These are phyloP conservation scores for Amanita jacksonii DNA, from an alignment of 768 basidiomycete species.

Conservation along the genomic window DNA sequence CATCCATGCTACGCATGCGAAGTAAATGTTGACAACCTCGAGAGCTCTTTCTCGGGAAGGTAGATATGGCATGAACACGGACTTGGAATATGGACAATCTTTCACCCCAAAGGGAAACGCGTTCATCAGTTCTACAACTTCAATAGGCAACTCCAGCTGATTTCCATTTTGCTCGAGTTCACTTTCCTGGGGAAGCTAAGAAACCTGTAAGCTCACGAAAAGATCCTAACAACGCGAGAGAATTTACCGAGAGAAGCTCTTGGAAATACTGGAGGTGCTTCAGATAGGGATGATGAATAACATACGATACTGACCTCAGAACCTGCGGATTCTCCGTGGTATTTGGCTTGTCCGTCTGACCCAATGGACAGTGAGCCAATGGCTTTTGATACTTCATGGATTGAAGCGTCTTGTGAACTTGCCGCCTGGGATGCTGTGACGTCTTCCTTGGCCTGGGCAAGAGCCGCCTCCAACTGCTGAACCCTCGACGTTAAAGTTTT, in stretches of 20 bases:
- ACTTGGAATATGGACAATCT: constrained; percentile 27
- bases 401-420: constrained; percentile 12
- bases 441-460: constrained; percentile 19
- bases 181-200: constrained; percentile 15
- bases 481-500: constrained; percentile 31
- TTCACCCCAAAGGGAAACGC: constrained; percentile 41
- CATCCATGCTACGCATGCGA: constrained; percentile 37
- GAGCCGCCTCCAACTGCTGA: constrained; percentile 35
- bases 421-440: constrained; percentile 9
- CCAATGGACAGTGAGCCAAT: constrained; percentile 43
- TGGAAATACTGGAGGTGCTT: constrained; percentile 24
- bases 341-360: constrained; percentile 36
- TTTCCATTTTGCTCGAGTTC: constrained; percentile 10
- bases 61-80: constrained; percentile 29
- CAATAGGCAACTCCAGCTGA: constrained; percentile 28
- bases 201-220: background rate
- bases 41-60: constrained; percentile 30
- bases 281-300: background rate
- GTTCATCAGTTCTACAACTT: constrained; percentile 34
- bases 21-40: constrained; percentile 33
- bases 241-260: constrained; percentile 26
- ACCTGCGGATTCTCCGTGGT: constrained; percentile 39
- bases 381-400: constrained; percentile 26
- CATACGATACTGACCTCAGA: constrained; percentile 31
- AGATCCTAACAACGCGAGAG: background rate